Base-by-base conservation (phyloP, 2,329 filamentous ascomycete genomes). In the Diaporthe sp. region DNA sequence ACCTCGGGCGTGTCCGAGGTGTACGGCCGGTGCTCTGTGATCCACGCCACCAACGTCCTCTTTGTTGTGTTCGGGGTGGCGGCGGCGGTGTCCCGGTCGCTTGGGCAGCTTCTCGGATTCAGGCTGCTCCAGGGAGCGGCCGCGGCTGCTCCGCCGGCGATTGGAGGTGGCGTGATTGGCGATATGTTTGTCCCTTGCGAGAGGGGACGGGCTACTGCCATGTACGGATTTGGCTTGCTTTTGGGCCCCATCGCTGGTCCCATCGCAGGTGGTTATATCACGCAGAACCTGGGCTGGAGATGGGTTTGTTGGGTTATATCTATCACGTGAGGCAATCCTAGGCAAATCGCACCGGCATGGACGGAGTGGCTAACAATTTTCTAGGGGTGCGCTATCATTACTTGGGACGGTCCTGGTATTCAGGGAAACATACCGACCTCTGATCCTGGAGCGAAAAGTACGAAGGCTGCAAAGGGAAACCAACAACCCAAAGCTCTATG, bases 161-260 rank as follows among this genome's bases (percentile, higher is more conserved):
- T 58, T 12, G 55, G 55, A 22, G 55, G 55, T 22, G 55, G 55
- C 20, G 55, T 58, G 3, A 58, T 58, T 34, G 55, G 55, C 8
- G 55, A 58, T 12, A 58, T 58, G 55, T 58, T 58, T 22, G 55
- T n/a, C 4, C 55, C 55, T 22, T 58, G 55, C 31, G 55, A 58
- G 28, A 58, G 55, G 17, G 55, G 55, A 3, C 55, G 55, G 9
- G 55, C 55, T n/a, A 58, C 55, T 58, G 28, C 55, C n/a, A 20
- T 58, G 7, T 58, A 58, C 4, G 55, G 55, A 0, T 58, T 58
- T n/a, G 55, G 55, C 0, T 22, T 58, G 55, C 55, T 58, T 2
- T 58, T 58, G 55, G 55, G 55, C 9, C 55, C 55, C 2, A 58
- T 58, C 17, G 8, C 9, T 37, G 55, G 55, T 1, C 55, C 55